Conservation (phyloP, 345 rosid species). For the Rhodamnia argentea region DNA sequence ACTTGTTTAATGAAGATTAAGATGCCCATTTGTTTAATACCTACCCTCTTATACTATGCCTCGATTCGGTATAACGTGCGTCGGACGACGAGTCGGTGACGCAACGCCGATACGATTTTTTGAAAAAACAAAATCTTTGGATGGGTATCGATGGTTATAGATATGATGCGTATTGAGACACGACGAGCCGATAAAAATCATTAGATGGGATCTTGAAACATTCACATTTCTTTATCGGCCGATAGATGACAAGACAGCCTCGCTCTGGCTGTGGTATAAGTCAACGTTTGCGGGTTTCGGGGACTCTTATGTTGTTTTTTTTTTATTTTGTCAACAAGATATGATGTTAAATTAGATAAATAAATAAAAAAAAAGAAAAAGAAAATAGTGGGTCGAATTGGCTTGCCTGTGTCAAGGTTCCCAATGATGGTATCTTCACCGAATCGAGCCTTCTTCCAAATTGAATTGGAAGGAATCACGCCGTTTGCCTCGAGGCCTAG, state of each 20-base stretch:
- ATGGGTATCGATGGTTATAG: not conserved
- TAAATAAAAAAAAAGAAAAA: not conserved
- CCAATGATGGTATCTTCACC: conserved; percentile 80
- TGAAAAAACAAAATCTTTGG: not conserved
- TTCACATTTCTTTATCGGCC: not conserved
- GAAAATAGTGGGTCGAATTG: not conserved
- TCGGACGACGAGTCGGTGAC: not conserved
- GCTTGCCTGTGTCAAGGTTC: conserved; percentile 77
- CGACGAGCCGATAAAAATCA: not conserved
- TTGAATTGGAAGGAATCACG: conserved; percentile 20
- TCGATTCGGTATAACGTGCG: not conserved
- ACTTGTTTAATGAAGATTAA: not conserved
- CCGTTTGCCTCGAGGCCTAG: conserved; percentile 50
- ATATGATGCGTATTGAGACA: not conserved
- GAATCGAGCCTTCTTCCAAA: conserved; percentile 63
- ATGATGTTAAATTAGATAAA: not conserved
- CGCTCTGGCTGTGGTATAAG: not conserved
- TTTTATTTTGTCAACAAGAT: not conserved
- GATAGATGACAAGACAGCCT: not conserved
- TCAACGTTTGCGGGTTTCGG: not conserved
- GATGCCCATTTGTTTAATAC: not conserved
- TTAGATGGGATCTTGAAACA: not conserved
- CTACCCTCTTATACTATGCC: not conserved
- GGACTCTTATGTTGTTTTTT: not conserved
- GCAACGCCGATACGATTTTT: not conserved